Base-by-base conservation (phyloP, 148 eudicot species). In the Rhododendron mucronatum region DNA sequence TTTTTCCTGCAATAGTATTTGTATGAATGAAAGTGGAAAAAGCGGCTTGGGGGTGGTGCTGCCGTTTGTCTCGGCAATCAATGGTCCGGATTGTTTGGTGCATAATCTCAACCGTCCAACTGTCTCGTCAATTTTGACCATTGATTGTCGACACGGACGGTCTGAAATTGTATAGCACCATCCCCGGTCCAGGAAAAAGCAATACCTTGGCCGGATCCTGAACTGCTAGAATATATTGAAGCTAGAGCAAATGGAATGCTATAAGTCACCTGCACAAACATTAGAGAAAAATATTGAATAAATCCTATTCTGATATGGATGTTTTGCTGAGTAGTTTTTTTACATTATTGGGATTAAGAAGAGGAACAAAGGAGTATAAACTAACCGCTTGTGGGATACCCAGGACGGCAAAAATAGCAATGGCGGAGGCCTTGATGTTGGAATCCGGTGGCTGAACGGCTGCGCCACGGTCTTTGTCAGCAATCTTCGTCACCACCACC, bases 401-500 rank as follows among this genome's bases (percentile, higher is more conserved):
- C 3, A 74, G 18, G 5, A 74, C 78, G 21, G 21, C 78, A 15
- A 74, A 74, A 74, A 74, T 74, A 74, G 78, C 78, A 16, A 74
- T 33, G 47, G 78, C 44, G 8, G 8, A 35, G 18, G 21, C 23
- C 41, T 74, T 74, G 78, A 74, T 18, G 41, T 16, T 35, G 41
- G 45, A 15, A 16, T 45, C 21, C 1, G 78, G 78, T 2, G 47
- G 78, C 78, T 37, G 8, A 37, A 15, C 41, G 23, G 59, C 7
- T 1, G 5, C 44, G 35, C 8, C 44, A 26, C 90, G 48, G 3
- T 83, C 30, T 1, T 82, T 50, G 47, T 86, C 74, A 0, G 88
- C 90, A 9, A 85, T 14, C 45, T 90, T 88, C 13, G 90, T 77
- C 33, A 90, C 85, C 83, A 76, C 73, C 59, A 90, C 91, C 28